Evolutionary conservation across 164 flowering plant species (phyloP), one percentile per base, ranked within the genome.

Genomic region (Vitis labrusca): DNA sequence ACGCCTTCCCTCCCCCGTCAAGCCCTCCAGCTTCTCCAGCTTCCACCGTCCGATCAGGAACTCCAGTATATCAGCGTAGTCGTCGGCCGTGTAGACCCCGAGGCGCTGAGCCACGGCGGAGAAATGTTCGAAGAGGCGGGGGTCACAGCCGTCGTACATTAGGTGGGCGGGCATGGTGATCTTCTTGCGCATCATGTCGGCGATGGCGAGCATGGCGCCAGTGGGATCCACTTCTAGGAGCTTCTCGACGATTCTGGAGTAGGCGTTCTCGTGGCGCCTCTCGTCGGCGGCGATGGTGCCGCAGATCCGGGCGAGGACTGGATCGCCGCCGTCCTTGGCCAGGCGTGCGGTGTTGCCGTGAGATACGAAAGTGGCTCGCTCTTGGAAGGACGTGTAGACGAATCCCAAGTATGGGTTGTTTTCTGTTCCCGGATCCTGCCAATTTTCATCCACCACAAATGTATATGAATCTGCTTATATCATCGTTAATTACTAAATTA

Each of bases 141-240:
- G 84, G 68, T 85, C 88, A 12, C 51, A 17, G 2, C 88, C 88
- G 60, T 85, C 88, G 74, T 53, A 70, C 88, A 85, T 83, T 59
- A 85, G 70, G 76, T 85, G 88, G 8, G 88, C 88, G 15, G 88
- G 88, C 88, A 85, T 85, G 44, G 86, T 79, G 68, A 85, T 78
- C 71, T 78, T 78, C 73, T 81, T 81, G 50, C 74, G 71, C 86
- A 83, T 83, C 86, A 83, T 81, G 53, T 81, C 85, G 7, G 76
- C 82, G 12, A 85, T 72, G 2, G 85, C 85, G 15, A 77, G 3
- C 79, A 83, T 77, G 2, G 85, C 83, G 0, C 83, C 83, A 0
- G 49, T 78, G 49, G 83, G 86, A 62, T 85, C 88, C 55, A 83
- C 79, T 58, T 83, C 85, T 5, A 83, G 75, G 1, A 85, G 85